phyloP scores from a whole-genome alignment of 177 flowering plant species.

The Tripterygium wilfordii region DNA sequence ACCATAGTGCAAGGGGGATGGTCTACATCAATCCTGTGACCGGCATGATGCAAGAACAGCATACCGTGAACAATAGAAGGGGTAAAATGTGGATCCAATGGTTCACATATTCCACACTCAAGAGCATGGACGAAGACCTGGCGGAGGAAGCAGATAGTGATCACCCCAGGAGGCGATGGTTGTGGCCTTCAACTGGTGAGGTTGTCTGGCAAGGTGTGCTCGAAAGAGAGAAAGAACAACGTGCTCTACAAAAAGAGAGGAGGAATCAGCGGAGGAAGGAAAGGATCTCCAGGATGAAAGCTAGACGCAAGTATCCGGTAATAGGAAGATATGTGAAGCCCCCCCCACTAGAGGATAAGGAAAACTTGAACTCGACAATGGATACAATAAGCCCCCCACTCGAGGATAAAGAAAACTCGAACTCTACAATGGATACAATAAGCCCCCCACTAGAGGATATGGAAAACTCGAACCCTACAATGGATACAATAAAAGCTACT shows the following conservation, averaged over 20 bases:
- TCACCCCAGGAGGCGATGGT: constrained; percentile 46
- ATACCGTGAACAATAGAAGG: constrained; percentile 51
- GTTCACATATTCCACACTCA: constrained; percentile 72
- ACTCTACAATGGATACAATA: too few species aligned
- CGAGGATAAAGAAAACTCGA: too few species aligned
- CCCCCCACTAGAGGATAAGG: constrained; percentile 58
- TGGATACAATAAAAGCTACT: neutral
- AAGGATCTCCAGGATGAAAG: constrained; percentile 54
- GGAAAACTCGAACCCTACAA: constrained; percentile 33
- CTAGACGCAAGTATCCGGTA: constrained; percentile 45
- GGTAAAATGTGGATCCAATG: constrained; percentile 92
- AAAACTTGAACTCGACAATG: too few species aligned
- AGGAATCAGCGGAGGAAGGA: constrained; percentile 65
- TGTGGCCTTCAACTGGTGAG: constrained; percentile 97
- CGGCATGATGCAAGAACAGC: constrained; percentile 81
- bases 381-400: too few species aligned
- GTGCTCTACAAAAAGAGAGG: constrained; percentile 51
- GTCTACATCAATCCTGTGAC: constrained; percentile 68
- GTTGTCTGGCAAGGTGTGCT: constrained; percentile 81
- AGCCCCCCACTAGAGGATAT: too few species aligned
- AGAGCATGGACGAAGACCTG: constrained; percentile 94
- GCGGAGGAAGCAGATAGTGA: constrained; percentile 86
- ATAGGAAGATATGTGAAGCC: constrained; percentile 92
- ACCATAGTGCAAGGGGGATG: constrained; percentile 89
- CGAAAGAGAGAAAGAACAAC: constrained; percentile 64